Base-by-base conservation (phyloP, 2,329 filamentous ascomycete species). In the Monilinia fructicola region DNA sequence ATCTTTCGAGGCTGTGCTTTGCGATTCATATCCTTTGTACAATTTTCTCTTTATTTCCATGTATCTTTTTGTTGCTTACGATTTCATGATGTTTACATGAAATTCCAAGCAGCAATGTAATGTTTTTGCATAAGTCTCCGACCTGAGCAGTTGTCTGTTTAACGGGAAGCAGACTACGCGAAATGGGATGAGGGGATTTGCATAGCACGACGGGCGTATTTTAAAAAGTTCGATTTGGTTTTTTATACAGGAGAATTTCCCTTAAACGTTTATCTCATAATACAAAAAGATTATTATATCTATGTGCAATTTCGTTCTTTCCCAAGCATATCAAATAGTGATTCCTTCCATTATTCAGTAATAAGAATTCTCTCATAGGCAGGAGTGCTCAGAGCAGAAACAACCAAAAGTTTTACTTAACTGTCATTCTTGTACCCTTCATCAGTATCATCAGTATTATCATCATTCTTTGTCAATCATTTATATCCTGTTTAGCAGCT, bases 141-240 rank as follows among this genome's bases (percentile, higher is more conserved):
- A 75, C 74, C 74, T 74, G 66, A 71, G 71, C 68, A 64, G 69
- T 71, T 72, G 70, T 74, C 71, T 73, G 69, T 38, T 56, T 53
- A 69, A 72, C 62, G 65, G 69, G 69, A 71, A 69, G 68, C 69
- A 74, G 71, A 71, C 67, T 63, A 68, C 71, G 70, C 71, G 67
- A 74, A 63, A 72, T 72, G 74, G 73, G 66, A 75, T 73, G 73
- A 76, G 70, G 74, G 72, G 69, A 59, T 74, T 70, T 73, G 72
- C 74, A 76, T 73, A 69, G 71, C 71, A 74, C 74, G 66, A 67
- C 66, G 71, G 74, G 75, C 74, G 74, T 70, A 71, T 72, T 70
- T 67, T n/a, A 65, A 74, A 75, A 75, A 75, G 70, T 74, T 69
- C 59, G 67, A 59, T 66, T 70, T 70, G 58, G 68, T 62, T 64